A percentile compares a stretch with the other conserved stretches of the same genome.
phyloP scores from a whole-genome alignment of 2,329 filamentous ascomycete genomes.

The Furcasterigmium furcatum region DNA sequence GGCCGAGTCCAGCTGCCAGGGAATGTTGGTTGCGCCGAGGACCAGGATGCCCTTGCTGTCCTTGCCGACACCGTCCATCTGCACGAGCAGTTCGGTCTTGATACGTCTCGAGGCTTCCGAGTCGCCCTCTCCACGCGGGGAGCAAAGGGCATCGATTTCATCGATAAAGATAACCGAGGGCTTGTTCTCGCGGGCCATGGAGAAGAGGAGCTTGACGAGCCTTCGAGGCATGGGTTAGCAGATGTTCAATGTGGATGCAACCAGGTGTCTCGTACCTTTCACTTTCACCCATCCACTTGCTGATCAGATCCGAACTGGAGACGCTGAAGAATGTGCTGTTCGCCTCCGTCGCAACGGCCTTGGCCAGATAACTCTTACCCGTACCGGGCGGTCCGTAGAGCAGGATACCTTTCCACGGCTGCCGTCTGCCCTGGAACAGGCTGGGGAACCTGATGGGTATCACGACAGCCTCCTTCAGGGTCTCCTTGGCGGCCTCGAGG shows the following conservation, averaged over 20 bases:
- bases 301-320: conserved; percentile 93
- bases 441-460: conserved; percentile 98
- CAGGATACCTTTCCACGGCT: conserved; percentile 97
- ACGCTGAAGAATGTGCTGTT: conserved; percentile 99
- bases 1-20: conserved; percentile 95
- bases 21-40: conserved; percentile 95
- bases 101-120: conserved; percentile 96
- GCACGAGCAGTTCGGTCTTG: conserved; percentile 96
- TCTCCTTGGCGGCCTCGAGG: conserved; percentile 90
- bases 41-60: conserved; percentile 93
- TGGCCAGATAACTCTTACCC: conserved; percentile 95
- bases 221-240: conserved; percentile 37
- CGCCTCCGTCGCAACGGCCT: conserved; percentile 95
- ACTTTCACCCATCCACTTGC: conserved; percentile 99
- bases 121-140: conserved; percentile 89
- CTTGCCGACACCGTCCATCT: conserved; percentile 98
- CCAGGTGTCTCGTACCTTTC: conserved; percentile 73
- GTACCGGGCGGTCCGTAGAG: conserved; percentile 95
- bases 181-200: conserved; percentile 96
- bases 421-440: conserved; percentile 90
- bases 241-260: no score
- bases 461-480: conserved; percentile 95
- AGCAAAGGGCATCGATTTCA: conserved; percentile 94
- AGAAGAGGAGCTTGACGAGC: conserved; percentile 93
- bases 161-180: conserved; percentile 99